phyloP scores from a whole-genome alignment of 495 filamentous ascomycete species.

The Echria macrotheca region DNA sequence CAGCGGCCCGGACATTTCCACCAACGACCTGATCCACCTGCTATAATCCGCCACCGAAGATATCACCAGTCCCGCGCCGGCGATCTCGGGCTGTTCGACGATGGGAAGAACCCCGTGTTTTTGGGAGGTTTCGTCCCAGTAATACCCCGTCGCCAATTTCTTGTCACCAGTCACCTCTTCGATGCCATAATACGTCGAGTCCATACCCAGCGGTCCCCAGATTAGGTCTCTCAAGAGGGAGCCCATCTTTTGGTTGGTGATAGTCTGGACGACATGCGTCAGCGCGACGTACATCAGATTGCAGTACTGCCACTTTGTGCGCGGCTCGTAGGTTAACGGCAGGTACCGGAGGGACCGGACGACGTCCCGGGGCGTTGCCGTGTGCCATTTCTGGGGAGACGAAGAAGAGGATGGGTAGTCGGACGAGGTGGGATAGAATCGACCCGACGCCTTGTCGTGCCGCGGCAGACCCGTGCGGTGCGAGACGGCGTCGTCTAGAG shows the following conservation, averaged over 20 bases:
- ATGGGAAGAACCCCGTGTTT: background rate
- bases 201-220: conserved; percentile 48
- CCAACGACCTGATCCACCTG: conserved; percentile 43
- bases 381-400: background rate
- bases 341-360: conserved; percentile 41
- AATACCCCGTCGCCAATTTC: conserved; percentile 26
- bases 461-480: conserved; percentile 47
- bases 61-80: conserved; percentile 47
- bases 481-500: conserved; percentile 47
- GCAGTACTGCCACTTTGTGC: conserved; percentile 45
- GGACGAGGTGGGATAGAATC: background rate
- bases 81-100: conserved; percentile 17
- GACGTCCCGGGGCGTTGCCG: conserved; percentile 17
- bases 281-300: conserved; percentile 49
- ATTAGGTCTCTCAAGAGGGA: conserved; percentile 37
- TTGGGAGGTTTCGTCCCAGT: conserved; percentile 19
- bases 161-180: conserved; percentile 21
- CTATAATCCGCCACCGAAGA: conserved; percentile 50
- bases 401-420: no score
- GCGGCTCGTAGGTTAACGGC: conserved; percentile 32
- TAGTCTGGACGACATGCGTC: conserved; percentile 37
- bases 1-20: conserved; percentile 24
- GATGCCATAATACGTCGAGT: conserved; percentile 43
- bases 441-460: conserved; percentile 29
- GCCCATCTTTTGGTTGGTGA: conserved; percentile 39